Evolutionary conservation across 495 filamentous ascomycete genomes (phyloP).

Genomic region (Peziza echinospora): DNA sequence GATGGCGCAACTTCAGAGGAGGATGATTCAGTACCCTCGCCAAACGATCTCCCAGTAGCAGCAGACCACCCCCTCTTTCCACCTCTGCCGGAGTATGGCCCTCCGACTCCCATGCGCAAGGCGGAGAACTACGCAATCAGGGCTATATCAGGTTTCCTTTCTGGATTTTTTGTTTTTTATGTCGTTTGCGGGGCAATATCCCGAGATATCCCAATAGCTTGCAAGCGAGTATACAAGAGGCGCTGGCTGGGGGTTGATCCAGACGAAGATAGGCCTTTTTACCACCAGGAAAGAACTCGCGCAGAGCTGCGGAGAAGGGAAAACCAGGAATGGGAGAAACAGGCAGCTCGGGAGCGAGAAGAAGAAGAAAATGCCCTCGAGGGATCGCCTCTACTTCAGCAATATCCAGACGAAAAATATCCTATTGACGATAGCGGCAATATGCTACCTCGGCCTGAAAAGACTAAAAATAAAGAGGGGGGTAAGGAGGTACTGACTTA

Average conservation of each 20-base stretch:
- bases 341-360: not conserved
- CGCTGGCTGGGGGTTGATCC: conserved; percentile 32
- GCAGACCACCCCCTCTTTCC: conserved; percentile 80
- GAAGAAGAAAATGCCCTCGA: no score
- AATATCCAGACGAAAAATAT: no score
- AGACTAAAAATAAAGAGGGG: conserved; percentile 52
- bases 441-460: no score
- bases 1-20: no score
- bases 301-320: conserved; percentile 21
- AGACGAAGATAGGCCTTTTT: conserved; percentile 39
- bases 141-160: conserved; percentile 46
- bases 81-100: conserved; percentile 62
- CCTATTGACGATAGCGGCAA: no score
- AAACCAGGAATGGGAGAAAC: conserved; percentile 22
- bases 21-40: no score
- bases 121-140: conserved; percentile 44
- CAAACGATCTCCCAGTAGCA: no score
- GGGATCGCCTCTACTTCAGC: no score
- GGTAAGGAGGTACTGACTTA: conserved; percentile 56
- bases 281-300: conserved; percentile 41
- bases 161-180: conserved; percentile 48
- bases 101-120: conserved; percentile 39
- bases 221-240: conserved; percentile 27
- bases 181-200: conserved; percentile 54
- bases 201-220: conserved; percentile 32